Conservation (phyloP, 129 eudicot species). For the Erigeron canadensis region DNA sequence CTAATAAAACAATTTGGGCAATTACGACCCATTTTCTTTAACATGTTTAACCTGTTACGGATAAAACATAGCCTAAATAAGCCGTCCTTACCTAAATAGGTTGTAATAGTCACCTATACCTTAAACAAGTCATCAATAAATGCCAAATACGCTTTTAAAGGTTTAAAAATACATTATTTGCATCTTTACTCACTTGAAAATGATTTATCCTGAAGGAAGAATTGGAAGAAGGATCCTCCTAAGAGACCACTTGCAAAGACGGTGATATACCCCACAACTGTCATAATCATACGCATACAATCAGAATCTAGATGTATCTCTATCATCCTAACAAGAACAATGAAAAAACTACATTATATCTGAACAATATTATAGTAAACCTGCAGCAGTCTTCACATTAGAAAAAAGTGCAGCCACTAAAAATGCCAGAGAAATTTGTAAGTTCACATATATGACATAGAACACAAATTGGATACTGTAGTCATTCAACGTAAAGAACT, state of each 20-base stretch:
- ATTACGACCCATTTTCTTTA: neutral
- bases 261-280: conserved; percentile 85
- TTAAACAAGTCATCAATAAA: neutral
- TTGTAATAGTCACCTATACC: neutral
- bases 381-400: conserved; percentile 81
- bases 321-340: conserved; percentile 1
- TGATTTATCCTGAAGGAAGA: conserved; percentile 72
- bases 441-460: conserved; percentile 73
- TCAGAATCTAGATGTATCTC: conserved; percentile 1
- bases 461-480: conserved; percentile 89
- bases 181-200: conserved; percentile 71
- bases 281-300: conserved; percentile 26
- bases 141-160: neutral
- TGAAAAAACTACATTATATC: neutral
- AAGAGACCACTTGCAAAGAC: conserved; percentile 83
- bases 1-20: neutral
- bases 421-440: conserved; percentile 82
- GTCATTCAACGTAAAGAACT: conserved; percentile 69
- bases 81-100: neutral
- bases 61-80: too few species aligned
- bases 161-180: conserved; percentile 13
- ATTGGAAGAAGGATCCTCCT: conserved; percentile 76
- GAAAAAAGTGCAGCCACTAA: conserved; percentile 73
- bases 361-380: conserved; percentile 35
- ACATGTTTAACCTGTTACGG: neutral